phyloP scores from a whole-genome alignment of 2,329 filamentous ascomycete genomes.

The Bipolaris bicolor region DNA sequence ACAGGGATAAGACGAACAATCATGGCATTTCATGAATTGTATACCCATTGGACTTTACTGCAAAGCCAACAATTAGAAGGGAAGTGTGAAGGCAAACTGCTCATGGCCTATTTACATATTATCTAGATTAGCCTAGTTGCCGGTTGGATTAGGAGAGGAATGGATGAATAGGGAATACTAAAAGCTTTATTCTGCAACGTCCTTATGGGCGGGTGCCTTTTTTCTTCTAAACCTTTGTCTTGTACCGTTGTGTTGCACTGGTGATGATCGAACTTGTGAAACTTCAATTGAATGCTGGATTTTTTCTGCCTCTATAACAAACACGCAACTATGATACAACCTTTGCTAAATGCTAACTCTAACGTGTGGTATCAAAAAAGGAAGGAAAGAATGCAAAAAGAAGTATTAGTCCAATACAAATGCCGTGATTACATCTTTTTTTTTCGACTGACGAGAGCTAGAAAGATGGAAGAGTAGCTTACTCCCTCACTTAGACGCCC shows the following conservation, averaged over 20 bases:
- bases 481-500: conserved; percentile 15
- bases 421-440: not conserved
- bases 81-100: too few relatives aligned
- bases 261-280: not conserved
- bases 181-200: not conserved
- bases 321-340: not conserved
- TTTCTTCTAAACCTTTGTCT: not conserved
- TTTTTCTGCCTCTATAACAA: not conserved
- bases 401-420: not conserved
- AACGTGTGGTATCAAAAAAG: conserved; percentile 16
- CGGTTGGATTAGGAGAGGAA: not conserved
- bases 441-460: not conserved
- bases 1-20: too few relatives aligned
- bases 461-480: not conserved
- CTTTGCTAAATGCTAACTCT: conserved; percentile 7
- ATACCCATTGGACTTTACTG: too few relatives aligned
- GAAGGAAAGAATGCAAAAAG: not conserved
- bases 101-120: too few relatives aligned
- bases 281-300: not conserved
- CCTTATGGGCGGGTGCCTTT: not conserved
- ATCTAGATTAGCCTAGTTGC: too few relatives aligned
- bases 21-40: too few relatives aligned
- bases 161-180: not conserved
- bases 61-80: too few relatives aligned
- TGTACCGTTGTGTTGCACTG: not conserved